phyloP scores from a whole-genome alignment of 2,329 filamentous ascomycete genomes.

The Alternaria gaisen region DNA sequence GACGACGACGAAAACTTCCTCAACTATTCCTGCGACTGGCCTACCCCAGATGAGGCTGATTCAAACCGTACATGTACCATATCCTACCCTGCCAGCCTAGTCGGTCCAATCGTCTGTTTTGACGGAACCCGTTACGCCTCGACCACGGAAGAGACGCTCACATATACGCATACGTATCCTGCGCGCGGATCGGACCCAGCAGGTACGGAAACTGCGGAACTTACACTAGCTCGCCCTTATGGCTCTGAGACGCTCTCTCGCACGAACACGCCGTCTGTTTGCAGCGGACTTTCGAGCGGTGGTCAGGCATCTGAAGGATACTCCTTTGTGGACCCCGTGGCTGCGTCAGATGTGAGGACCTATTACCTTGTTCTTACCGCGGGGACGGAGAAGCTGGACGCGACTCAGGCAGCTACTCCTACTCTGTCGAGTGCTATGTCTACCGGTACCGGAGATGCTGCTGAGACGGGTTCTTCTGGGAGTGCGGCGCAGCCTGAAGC shows the following conservation, averaged over 20 bases:
- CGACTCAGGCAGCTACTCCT: neutral
- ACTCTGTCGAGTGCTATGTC: neutral
- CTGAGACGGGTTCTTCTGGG: neutral
- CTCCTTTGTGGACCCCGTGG: too few relatives aligned
- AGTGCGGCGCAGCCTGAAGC: neutral
- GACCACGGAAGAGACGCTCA: accelerated
- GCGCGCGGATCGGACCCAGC: neutral
- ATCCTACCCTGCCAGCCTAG: neutral
- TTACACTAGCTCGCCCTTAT: neutral
- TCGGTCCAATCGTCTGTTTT: neutral
- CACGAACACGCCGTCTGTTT: neutral
- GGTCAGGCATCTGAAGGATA: neutral
- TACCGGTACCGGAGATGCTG: neutral
- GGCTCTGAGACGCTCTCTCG: neutral
- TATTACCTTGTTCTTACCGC: constrained; percentile 4
- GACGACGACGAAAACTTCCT: neutral
- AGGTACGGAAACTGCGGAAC: neutral
- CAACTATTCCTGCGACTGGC: neutral
- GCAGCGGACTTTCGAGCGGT: neutral
- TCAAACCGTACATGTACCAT: neutral
- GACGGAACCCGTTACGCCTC: accelerated
- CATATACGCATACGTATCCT: neutral
- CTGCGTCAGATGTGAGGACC: neutral
- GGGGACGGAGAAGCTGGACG: constrained; percentile 1
- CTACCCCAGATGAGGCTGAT: neutral